Conservation (phyloP, 2,329 filamentous ascomycete genomes). For the Phoma sp. region DNA sequence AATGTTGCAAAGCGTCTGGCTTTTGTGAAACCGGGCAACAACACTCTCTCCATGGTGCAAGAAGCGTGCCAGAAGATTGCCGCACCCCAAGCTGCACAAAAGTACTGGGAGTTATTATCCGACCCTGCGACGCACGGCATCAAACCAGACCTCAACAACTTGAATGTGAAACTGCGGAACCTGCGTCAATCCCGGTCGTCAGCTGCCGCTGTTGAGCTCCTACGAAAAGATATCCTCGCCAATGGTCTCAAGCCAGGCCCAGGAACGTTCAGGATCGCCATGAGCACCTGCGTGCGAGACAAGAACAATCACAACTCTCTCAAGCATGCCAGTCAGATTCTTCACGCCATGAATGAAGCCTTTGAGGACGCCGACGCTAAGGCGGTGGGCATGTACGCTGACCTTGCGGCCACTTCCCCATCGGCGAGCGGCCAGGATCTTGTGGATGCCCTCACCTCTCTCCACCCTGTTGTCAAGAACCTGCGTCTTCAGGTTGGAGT, state of each 20-base stretch:
- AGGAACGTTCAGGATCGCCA: conserved; percentile 73
- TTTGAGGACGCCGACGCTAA: conserved; percentile 43
- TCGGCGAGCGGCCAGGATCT: conserved; percentile 40
- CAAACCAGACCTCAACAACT: conserved; percentile 75
- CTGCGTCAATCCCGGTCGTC: conserved; percentile 73
- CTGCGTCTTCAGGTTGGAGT: conserved; percentile 42
- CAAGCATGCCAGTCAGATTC: conserved; percentile 67
- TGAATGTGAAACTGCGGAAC: conserved; percentile 71
- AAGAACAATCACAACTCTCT: conserved; percentile 77
- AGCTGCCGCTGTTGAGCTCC: conserved; percentile 63
- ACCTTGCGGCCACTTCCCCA: conserved; percentile 38
- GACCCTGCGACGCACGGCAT: conserved; percentile 62
- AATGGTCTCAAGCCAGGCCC: conserved; percentile 38
- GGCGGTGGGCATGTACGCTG: conserved; percentile 39
- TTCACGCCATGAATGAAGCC: conserved; percentile 56
- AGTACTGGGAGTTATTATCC: conserved; percentile 81
- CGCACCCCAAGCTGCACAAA: conserved; percentile 67
- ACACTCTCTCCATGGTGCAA: conserved; percentile 73
- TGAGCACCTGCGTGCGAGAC: conserved; percentile 78
- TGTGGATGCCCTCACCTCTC: conserved; percentile 36
- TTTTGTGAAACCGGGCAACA: conserved; percentile 59
- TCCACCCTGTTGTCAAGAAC: conserved; percentile 36
- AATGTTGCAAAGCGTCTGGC: conserved; percentile 42
- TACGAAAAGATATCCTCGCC: conserved; percentile 52
- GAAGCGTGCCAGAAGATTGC: conserved; percentile 68